A percentile compares a stretch with the other conserved stretches of the same genome.
These are phyloP conservation scores for Aspergillus awamori DNA, from an alignment of 2,329 filamentous ascomycete species.

Conservation along the genomic window DNA sequence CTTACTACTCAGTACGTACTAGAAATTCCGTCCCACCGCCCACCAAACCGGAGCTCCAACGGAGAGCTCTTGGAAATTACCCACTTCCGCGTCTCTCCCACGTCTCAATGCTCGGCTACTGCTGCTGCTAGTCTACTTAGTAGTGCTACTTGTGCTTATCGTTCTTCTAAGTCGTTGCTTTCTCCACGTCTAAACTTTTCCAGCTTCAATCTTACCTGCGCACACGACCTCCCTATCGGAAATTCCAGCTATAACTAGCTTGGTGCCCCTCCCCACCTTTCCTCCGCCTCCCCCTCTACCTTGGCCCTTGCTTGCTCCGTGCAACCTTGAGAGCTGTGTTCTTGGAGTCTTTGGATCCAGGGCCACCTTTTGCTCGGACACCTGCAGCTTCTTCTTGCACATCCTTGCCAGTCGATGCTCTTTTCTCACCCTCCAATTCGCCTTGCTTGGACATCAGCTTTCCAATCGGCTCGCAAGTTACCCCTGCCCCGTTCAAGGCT, in stretches of 20 bases:
- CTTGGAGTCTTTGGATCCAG: slow-evolving; percentile 15
- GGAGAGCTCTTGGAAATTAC: slow-evolving; percentile 3
- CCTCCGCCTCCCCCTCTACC: slow-evolving; percentile 1
- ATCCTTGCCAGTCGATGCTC: slow-evolving; percentile 35
- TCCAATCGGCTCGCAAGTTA: slow-evolving; percentile 32
- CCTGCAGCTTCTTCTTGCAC: slow-evolving; percentile 19
- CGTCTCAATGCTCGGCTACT: background rate
- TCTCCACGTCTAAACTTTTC: slow-evolving; percentile 11
- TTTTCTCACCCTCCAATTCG: slow-evolving; percentile 35
- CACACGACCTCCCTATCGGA: slow-evolving; percentile 9
- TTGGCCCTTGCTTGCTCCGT: slow-evolving; percentile 13
- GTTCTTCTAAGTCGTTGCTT: background rate
- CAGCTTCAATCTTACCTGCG: background rate
- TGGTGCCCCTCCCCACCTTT: background rate
- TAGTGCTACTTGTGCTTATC: background rate
- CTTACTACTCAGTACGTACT: background rate
- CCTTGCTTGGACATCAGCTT: slow-evolving; percentile 32
- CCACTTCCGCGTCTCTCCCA: background rate
- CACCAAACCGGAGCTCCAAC: slow-evolving; percentile 6
- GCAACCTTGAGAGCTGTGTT: slow-evolving; percentile 15
- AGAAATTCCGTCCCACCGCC: background rate
- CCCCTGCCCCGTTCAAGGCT: slow-evolving; percentile 35
- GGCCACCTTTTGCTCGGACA: slow-evolving; percentile 19
- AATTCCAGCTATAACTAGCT: slow-evolving; percentile 9
- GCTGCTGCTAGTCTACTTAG: background rate